These are phyloP conservation scores for Tagetes patula DNA, from an alignment of 129 eudicot genomes.

Conservation along the genomic window DNA sequence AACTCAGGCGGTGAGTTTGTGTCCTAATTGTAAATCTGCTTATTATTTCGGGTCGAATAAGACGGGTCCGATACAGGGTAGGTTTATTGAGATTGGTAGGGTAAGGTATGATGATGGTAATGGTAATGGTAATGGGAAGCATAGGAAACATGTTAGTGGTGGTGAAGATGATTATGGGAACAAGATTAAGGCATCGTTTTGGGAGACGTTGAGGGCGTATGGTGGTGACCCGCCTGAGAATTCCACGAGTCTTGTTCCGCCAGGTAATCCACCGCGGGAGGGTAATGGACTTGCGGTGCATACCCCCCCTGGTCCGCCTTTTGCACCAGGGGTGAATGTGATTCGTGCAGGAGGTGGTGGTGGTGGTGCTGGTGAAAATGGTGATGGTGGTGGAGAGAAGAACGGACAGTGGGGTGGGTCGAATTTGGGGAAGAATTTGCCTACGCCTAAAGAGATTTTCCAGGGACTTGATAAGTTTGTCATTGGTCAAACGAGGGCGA, in stretches of 20 bases:
- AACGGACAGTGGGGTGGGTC: conserved; percentile 83
- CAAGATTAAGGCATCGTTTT: conserved; percentile 50
- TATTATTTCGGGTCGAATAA: conserved; percentile 58
- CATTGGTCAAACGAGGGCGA: conserved; percentile 80
- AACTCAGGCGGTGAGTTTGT: conserved; percentile 55
- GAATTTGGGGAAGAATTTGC: conserved; percentile 71
- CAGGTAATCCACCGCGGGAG: conserved; percentile 26
- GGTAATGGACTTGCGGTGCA: conserved; percentile 73
- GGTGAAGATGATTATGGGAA: conserved; percentile 39
- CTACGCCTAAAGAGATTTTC: conserved; percentile 90
- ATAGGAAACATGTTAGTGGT: conserved; percentile 24
- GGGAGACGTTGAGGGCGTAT: conserved; percentile 64
- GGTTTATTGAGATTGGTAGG: conserved; percentile 75
- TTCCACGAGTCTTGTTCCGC: conserved; percentile 38
- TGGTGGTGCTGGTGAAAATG: conserved; percentile 28
- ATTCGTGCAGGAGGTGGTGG: conserved; percentile 45
- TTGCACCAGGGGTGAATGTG: conserved; percentile 65
- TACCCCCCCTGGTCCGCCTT: conserved; percentile 79
- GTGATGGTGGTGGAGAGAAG: conserved; percentile 39
- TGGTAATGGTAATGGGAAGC: conserved; percentile 11
- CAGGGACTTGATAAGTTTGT: conserved; percentile 84
- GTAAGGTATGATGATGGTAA: conserved; percentile 21
- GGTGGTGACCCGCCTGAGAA: conserved; percentile 59
- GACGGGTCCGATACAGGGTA: conserved; percentile 77
- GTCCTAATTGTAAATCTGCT: conserved; percentile 80